Evolutionary conservation across 2,329 filamentous ascomycete species (phyloP), one percentile per base, ranked within the genome.

Genomic region (Talaromyces piceae): DNA sequence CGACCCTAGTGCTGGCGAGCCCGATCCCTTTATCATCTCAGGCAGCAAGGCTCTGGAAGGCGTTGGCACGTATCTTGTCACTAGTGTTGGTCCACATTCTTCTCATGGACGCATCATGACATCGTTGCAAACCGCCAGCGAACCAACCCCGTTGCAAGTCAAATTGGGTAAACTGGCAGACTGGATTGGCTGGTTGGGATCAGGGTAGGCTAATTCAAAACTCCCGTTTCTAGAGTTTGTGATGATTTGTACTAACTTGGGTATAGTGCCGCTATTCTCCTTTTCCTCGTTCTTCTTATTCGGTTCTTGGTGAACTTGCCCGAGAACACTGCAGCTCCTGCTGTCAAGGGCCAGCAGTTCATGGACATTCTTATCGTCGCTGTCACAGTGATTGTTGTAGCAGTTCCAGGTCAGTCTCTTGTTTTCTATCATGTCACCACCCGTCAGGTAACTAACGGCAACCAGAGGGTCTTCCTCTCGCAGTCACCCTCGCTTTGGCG

Each of bases 241-340:
- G 18, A 27, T 30, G 6, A 18, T 37, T 25, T 30, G 12, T 13
- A 22, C 26, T 37, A 22, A 48, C 30, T 20, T 8, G 9, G 26
- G 8, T 7, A 9, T 48, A 70, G 69, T 44, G 74, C 80, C 54
- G 88, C 89, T 45, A 88, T 86, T 57, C 73, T 93, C 12, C 76
- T 95, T 44, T 95, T 96, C 70, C 77, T 91, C 44, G 86, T 94
- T 43, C 77, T 95, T 12, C 81, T 95, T 62, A 91, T 95, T 71
- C 81, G 89, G 61, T 96, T 95, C 64, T 74, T 93, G 8, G 88
- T 83, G 45, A 72, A 81, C 11, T 77, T 95, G 3, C 77, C 68
- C 50, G 72, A 67, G 16, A 75, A 80, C 52, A 57, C 63, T 3
- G 71, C 71, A 1, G 77, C 77, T 0, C 77, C 88, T 3, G 83